Conservation (phyloP, 192 early-diverging fungal species). For the Coemansia sp. region DNA sequence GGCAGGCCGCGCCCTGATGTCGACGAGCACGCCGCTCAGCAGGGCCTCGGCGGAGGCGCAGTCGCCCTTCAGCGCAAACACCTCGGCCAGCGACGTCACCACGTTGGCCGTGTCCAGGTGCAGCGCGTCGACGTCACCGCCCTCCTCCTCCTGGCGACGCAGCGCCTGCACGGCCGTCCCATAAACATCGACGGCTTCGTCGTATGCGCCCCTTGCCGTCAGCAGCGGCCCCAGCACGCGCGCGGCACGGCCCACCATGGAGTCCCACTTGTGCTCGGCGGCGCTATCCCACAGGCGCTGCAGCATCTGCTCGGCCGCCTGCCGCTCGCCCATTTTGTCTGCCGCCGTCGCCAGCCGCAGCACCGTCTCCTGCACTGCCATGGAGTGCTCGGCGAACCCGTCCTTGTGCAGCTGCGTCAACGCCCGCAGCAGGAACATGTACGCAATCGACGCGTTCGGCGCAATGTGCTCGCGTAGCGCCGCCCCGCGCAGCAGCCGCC, state of each 20-base stretch:
- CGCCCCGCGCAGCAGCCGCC: constrained; percentile 33
- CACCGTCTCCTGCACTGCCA: constrained; percentile 35
- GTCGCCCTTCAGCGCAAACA: constrained; percentile 42
- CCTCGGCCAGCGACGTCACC: constrained; percentile 40
- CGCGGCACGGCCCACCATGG: constrained; percentile 15
- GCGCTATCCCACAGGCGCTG: constrained; percentile 14
- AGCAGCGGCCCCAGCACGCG: constrained; percentile 31
- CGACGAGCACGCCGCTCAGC: constrained; percentile 24
- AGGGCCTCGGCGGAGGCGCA: constrained; percentile 15
- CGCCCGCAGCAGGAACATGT: constrained; percentile 38
- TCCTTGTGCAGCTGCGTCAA: constrained; percentile 38
- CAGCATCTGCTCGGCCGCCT: constrained; percentile 30
- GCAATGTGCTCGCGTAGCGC: constrained; percentile 45
- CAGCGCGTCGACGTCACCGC: constrained; percentile 9
- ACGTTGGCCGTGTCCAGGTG: constrained; percentile 19
- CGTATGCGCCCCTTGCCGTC: not conserved
- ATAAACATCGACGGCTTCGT: constrained; percentile 11
- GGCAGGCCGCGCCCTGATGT: constrained; percentile 13
- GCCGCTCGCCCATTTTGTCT: constrained; percentile 22
- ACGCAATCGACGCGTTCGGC: constrained; percentile 38
- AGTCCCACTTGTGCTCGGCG: constrained; percentile 8
- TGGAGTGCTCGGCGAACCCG: constrained; percentile 20
- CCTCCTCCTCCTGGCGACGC: not conserved
- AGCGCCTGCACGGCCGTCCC: constrained; percentile 30
- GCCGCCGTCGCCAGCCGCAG: constrained; percentile 40